Conservation (phyloP, 306 rosid genomes). For the Amphicarpaea edgeworthii region DNA sequence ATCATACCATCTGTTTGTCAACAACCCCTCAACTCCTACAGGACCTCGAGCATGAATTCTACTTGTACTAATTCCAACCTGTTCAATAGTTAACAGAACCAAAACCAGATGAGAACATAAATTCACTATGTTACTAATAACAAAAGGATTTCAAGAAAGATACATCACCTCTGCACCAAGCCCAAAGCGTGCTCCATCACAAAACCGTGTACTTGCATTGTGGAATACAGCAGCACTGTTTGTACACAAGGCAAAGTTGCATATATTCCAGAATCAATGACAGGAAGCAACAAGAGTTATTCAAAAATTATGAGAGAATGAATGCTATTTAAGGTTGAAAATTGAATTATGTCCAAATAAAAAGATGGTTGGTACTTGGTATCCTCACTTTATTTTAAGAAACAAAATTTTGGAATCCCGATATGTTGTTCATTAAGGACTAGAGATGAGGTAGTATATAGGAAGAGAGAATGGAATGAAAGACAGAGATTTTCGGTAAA, state of each 20-base stretch:
- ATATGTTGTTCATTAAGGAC: neutral
- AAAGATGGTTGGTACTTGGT: neutral
- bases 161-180: constrained; percentile 79
- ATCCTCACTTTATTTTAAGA: neutral
- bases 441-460: neutral
- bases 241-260: constrained; percentile 6
- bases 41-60: constrained; percentile 94
- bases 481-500: neutral
- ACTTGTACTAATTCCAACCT: constrained; percentile 87
- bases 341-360: neutral
- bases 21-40: constrained; percentile 95
- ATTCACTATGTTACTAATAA: constrained; percentile 4
- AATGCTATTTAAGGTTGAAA: neutral
- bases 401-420: neutral
- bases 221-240: constrained; percentile 86
- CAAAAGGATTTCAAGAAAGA: neutral
- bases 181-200: constrained; percentile 84
- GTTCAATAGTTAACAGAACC: constrained; percentile 38
- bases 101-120: constrained; percentile 28
- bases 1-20: constrained; percentile 83
- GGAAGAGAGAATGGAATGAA: neutral
- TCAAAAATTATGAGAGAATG: neutral
- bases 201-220: constrained; percentile 81
- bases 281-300: constrained; percentile 1
- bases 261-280: constrained; percentile 1